Evolutionary conservation across 495 filamentous ascomycete genomes (phyloP).

Genomic region (Daldinia loculata): DNA sequence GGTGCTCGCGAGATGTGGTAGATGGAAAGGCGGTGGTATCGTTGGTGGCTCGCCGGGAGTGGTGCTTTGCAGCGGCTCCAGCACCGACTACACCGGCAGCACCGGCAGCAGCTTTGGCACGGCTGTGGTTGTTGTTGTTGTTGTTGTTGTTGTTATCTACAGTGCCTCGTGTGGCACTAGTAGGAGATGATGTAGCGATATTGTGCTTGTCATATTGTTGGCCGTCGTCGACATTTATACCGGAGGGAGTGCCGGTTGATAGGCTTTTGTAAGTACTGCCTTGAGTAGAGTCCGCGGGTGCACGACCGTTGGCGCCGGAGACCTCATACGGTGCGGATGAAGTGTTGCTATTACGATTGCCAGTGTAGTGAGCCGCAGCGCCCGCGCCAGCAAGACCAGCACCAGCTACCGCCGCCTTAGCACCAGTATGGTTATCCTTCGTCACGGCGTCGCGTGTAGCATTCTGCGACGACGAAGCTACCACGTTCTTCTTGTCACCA

Average conservation of each 20-base stretch:
- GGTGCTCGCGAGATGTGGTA: neutral
- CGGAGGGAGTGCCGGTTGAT: conserved; percentile 41
- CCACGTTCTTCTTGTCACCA: neutral
- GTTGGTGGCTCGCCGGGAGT: neutral
- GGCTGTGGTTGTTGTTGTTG: conserved; percentile 10
- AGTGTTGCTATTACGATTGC: neutral
- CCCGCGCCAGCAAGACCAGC: conserved; percentile 17
- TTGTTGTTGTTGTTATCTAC: conserved; percentile 5
- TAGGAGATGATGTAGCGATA: neutral
- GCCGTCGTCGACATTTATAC: conserved; percentile 29
- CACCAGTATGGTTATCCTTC: conserved; percentile 15
- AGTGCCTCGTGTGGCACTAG: neutral
- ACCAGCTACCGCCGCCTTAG: conserved; percentile 14
- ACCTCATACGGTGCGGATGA: neutral
- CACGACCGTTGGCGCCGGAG: neutral
- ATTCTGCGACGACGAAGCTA: neutral
- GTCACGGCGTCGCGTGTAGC: neutral
- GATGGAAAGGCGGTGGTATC: neutral
- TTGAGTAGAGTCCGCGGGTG: neutral
- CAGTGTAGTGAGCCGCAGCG: conserved; percentile 7
- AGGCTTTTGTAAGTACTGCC: conserved; percentile 33
- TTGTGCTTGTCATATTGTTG: neutral
- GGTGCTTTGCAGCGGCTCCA: conserved; percentile 15
- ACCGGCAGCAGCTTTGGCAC: conserved; percentile 14
- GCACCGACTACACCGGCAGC: conserved; percentile 22